phyloP scores from a whole-genome alignment of 2,329 filamentous ascomycete genomes.

The Lasiodiplodia sp. region DNA sequence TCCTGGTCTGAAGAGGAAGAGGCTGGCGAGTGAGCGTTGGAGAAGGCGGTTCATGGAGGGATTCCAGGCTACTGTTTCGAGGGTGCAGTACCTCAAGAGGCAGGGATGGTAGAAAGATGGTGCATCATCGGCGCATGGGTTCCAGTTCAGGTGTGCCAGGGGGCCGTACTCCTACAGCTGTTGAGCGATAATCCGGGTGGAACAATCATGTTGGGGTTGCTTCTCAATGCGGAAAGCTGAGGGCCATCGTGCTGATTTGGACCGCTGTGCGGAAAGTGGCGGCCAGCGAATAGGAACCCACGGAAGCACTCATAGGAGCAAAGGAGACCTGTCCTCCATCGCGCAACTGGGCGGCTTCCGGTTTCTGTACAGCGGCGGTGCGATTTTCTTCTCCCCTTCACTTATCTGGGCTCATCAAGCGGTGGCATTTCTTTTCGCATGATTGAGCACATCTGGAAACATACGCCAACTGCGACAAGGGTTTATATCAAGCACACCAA shows the following conservation, averaged over 20 bases:
- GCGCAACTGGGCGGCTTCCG: neutral
- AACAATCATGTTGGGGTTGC: neutral
- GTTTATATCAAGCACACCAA: neutral
- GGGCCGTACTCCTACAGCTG: neutral
- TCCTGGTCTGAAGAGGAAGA: conserved; percentile 78
- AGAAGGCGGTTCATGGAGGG: conserved; percentile 71
- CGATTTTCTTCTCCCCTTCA: neutral
- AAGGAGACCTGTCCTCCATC: neutral
- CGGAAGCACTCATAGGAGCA: neutral
- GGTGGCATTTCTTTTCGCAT: neutral
- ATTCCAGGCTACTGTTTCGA: conserved; percentile 68
- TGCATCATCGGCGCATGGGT: neutral
- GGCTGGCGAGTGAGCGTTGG: conserved; percentile 74
- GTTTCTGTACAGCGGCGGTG: neutral
- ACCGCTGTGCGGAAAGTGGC: neutral
- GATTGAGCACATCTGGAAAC: neutral
- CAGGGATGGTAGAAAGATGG: conserved; percentile 73
- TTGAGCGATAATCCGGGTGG: neutral
- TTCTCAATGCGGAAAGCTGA: too few relatives aligned
- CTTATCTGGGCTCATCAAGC: neutral
- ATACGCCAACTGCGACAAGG: neutral
- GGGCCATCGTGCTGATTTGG: neutral
- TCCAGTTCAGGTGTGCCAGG: neutral
- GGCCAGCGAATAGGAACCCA: neutral
- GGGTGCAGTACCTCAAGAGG: conserved; percentile 73